Evolutionary conservation across 179 eudicot species (phyloP).

Genomic region (Heliamphora pulchella): DNA sequence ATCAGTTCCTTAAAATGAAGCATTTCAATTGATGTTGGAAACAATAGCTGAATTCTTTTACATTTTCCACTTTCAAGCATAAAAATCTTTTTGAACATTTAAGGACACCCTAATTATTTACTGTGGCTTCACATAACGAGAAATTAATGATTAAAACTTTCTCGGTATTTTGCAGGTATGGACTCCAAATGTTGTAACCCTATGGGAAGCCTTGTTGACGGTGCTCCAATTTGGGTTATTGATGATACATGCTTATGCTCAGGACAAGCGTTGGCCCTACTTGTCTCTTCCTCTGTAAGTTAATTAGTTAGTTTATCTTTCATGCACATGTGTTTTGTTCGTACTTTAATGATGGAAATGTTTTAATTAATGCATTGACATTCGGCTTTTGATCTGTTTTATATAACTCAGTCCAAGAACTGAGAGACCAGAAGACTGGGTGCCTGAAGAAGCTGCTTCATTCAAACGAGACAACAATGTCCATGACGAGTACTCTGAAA

Average conservation of each 20-base stretch:
- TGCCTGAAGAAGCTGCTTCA: constrained; percentile 44
- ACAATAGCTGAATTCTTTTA: not conserved
- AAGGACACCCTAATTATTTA: not conserved
- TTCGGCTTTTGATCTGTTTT: not conserved
- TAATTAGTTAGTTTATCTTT: not conserved
- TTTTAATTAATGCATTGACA: not conserved
- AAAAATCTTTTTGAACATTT: not conserved
- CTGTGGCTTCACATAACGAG: not conserved
- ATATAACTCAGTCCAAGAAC: constrained; percentile 38
- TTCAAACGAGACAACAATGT: constrained; percentile 7
- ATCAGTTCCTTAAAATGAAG: not conserved
- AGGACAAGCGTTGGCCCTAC: constrained; percentile 84
- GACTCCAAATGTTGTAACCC: constrained; percentile 77
- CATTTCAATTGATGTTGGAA: constrained; percentile 3
- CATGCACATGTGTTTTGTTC: not conserved
- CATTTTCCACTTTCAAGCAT: not conserved
- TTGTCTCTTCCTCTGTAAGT: constrained; percentile 83
- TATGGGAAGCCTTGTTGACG: constrained; percentile 71
- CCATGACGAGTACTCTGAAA: constrained; percentile 27
- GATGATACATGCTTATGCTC: constrained; percentile 80
- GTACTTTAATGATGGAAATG: not conserved
- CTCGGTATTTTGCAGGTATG: constrained; percentile 50
- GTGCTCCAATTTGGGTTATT: constrained; percentile 73
- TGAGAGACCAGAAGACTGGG: constrained; percentile 81
- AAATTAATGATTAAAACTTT: not conserved